Evolutionary conservation across 1,284 basidiomycete genomes (phyloP).

Genomic region (Moniliophthora roreri): DNA sequence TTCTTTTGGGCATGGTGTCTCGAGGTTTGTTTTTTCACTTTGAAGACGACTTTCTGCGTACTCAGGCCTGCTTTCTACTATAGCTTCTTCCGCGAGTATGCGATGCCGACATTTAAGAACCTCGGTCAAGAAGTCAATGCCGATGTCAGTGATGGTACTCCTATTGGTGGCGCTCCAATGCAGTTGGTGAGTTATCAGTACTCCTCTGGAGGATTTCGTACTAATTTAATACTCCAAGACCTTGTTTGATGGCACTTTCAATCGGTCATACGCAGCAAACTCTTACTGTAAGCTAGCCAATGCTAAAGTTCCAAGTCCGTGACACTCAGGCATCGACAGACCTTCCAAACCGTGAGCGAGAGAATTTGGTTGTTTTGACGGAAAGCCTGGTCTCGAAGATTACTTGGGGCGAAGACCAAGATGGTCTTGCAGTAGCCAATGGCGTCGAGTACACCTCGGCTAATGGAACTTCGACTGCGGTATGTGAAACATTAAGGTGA

Average conservation of each 20-base stretch:
- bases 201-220: too few relatives aligned
- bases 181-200: too few relatives aligned
- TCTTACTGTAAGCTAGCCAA: conserved; percentile 7
- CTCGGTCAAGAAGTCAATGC: conserved; percentile 11
- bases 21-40: too few relatives aligned
- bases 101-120: conserved; percentile 7
- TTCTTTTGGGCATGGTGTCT: conserved; percentile 10
- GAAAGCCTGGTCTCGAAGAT: conserved; percentile 13
- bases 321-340: not conserved
- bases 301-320: too few relatives aligned
- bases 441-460: conserved; percentile 11
- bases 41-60: too few relatives aligned
- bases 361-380: conserved; percentile 11
- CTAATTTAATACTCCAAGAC: too few relatives aligned
- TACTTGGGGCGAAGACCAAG: conserved; percentile 4
- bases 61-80: too few relatives aligned
- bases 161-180: not conserved
- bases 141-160: conserved; percentile 12
- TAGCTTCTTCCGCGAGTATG: conserved; percentile 13
- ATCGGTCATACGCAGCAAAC: conserved; percentile 12
- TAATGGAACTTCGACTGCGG: not conserved
- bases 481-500: not conserved
- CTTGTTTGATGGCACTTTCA: too few relatives aligned
- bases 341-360: conserved; percentile 10
- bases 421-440: conserved; percentile 4